These are phyloP conservation scores for Eucalyptus tenuipes DNA, from an alignment of 345 rosid species.

Conservation along the genomic window DNA sequence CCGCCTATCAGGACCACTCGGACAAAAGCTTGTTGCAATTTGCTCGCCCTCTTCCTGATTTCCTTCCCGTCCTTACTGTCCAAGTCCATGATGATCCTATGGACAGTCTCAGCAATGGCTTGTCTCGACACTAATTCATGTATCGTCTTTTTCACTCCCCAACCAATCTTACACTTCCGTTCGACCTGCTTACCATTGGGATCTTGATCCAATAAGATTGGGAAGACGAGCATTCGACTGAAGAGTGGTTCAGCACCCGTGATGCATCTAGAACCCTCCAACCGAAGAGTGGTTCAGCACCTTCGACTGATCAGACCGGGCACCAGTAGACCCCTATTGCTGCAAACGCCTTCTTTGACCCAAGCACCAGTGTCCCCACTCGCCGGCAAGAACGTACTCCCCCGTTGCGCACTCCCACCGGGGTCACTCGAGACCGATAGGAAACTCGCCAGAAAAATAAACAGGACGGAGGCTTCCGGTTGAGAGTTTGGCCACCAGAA, in stretches of 20 bases:
- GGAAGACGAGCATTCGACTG: conserved; percentile 9
- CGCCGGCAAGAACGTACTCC: conserved; percentile 22
- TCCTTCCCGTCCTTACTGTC: background rate
- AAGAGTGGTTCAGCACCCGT: conserved; percentile 1
- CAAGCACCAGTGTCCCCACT: background rate
- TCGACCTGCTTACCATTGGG: background rate
- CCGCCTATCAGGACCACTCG: conserved; percentile 27
- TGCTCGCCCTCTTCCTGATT: background rate
- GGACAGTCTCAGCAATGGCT: background rate
- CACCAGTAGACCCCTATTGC: conserved; percentile 6
- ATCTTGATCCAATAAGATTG: conserved; percentile 3
- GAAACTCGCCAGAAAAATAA: conserved; percentile 25
- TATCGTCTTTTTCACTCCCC: background rate
- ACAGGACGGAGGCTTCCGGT: conserved; percentile 9
- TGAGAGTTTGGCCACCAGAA: conserved; percentile 15
- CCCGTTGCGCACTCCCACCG: conserved; percentile 8
- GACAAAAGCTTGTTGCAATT: background rate
- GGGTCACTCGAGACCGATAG: conserved; percentile 8
- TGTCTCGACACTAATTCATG: background rate
- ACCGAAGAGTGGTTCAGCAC: conserved; percentile 7
- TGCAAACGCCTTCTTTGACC: background rate
- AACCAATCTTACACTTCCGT: conserved; percentile 8
- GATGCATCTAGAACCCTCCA: conserved; percentile 17
- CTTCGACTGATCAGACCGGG: conserved; percentile 35
- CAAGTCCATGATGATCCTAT: background rate